Percentiles rank a stretch among this genome's conserved stretches.
Conservation (phyloP, 1,284 basidiomycete species). For the Amylostereum chailletii region DNA sequence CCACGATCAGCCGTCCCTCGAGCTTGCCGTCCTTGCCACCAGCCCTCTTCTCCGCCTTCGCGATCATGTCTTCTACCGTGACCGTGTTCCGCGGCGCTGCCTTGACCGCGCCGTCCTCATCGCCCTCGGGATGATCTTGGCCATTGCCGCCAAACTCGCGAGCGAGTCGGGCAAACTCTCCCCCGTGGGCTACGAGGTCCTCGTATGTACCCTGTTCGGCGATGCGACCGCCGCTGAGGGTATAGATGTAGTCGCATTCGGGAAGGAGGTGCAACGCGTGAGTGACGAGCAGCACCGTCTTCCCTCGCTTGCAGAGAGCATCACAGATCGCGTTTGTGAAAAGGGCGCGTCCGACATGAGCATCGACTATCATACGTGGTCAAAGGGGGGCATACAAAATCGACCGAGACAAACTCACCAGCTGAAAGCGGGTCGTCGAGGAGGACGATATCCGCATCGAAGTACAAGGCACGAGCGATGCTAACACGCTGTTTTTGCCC, state of each 20-base stretch:
- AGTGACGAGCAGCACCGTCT: slow-evolving; percentile 80
- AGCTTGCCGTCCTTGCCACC: slow-evolving; percentile 35
- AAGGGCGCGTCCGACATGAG: slow-evolving; percentile 81
- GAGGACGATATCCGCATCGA: slow-evolving; percentile 77
- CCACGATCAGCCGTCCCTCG: slow-evolving; percentile 54
- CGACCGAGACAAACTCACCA: background rate
- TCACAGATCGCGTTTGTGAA: slow-evolving; percentile 79
- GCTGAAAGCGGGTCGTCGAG: slow-evolving; percentile 79
- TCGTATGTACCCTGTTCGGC: slow-evolving; percentile 70
- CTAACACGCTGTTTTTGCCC: slow-evolving; percentile 74
- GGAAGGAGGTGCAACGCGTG: slow-evolving; percentile 80
- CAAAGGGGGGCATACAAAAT: background rate
- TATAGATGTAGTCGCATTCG: slow-evolving; percentile 68
- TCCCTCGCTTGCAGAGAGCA: slow-evolving; percentile 33
- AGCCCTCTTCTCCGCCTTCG: slow-evolving; percentile 18
- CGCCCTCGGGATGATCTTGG: slow-evolving; percentile 13
- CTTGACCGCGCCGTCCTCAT: slow-evolving; percentile 23
- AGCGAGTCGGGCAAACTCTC: slow-evolving; percentile 69
- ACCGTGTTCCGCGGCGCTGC: slow-evolving; percentile 11
- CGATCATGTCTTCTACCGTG: slow-evolving; percentile 21
- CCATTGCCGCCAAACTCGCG: slow-evolving; percentile 51
- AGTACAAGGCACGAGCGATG: slow-evolving; percentile 82
- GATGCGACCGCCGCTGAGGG: slow-evolving; percentile 64
- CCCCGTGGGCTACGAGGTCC: slow-evolving; percentile 54
- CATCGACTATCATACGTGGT: slow-evolving; percentile 45